Conservation (phyloP, 768 basidiomycete genomes). For the Mycena albidolilacea region DNA sequence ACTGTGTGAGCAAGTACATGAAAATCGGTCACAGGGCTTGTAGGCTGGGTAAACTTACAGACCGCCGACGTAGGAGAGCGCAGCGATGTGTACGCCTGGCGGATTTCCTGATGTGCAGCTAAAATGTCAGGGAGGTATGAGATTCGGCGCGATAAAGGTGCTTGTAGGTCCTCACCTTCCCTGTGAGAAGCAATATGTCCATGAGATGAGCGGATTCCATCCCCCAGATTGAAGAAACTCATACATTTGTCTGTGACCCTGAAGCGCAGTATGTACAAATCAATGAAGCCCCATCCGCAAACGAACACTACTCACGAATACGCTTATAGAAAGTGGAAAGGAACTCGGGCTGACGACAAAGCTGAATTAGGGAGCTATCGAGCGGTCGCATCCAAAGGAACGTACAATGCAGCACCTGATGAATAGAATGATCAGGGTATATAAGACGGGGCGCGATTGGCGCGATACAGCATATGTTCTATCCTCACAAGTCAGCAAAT, state of each 20-base stretch:
- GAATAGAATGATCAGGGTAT: conserved; percentile 1
- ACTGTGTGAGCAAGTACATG: conserved; percentile 1
- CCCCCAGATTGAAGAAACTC: too few relatives aligned
- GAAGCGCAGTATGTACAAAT: too few relatives aligned
- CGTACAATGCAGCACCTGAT: background rate
- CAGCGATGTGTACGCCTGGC: too few relatives aligned
- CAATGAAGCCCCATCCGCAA: background rate
- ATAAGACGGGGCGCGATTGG: conserved; percentile 18
- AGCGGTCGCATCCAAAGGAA: background rate
- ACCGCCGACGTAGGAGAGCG: too few relatives aligned
- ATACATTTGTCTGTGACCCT: too few relatives aligned
- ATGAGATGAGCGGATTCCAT: too few relatives aligned
- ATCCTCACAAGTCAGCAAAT: background rate
- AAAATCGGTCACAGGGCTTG: background rate
- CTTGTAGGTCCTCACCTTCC: too few relatives aligned
- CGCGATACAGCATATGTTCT: conserved; percentile 37
- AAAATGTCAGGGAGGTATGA: too few relatives aligned
- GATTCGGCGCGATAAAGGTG: too few relatives aligned
- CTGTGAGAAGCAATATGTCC: too few relatives aligned
- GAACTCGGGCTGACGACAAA: background rate
- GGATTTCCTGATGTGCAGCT: background rate
- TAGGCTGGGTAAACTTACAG: too few relatives aligned
- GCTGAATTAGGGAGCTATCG: background rate
- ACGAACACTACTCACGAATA: conserved; percentile 12
- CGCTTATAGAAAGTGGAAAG: conserved; percentile 17